phyloP scores from a whole-genome alignment of 129 eudicot genomes.

The Deinandra increscens region DNA sequence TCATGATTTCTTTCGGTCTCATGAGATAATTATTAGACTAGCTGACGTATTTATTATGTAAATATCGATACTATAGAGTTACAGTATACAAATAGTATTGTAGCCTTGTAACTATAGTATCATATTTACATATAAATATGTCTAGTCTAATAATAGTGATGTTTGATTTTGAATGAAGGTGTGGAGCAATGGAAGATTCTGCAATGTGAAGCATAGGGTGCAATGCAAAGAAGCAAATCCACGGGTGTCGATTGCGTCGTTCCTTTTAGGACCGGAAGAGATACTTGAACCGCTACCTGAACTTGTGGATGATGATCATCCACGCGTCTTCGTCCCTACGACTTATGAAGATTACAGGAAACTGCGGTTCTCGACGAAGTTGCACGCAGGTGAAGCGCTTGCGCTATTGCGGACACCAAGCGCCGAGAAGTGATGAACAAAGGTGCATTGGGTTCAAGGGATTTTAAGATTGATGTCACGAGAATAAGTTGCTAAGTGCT shows the following conservation, averaged over 20 bases:
- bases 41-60: too few relatives aligned
- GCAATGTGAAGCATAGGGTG: slow-evolving; percentile 69
- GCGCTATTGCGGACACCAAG: slow-evolving; percentile 34
- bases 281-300: slow-evolving; percentile 54
- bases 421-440: slow-evolving; percentile 6
- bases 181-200: slow-evolving; percentile 78
- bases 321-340: slow-evolving; percentile 51
- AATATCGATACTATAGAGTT: too few relatives aligned
- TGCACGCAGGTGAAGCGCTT: slow-evolving; percentile 72
- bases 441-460: neutral
- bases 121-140: too few relatives aligned
- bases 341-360: slow-evolving; percentile 55
- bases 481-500: neutral
- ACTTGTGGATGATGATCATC: slow-evolving; percentile 55
- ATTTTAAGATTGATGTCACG: neutral
- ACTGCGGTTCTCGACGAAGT: slow-evolving; percentile 40
- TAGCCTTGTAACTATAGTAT: too few relatives aligned
- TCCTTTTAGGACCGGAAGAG: slow-evolving; percentile 66
- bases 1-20: neutral
- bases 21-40: too few relatives aligned
- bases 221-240: slow-evolving; percentile 54
- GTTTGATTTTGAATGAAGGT: slow-evolving; percentile 33
- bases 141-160: too few relatives aligned
- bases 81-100: too few relatives aligned
- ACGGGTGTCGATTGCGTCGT: slow-evolving; percentile 70